phyloP scores from a whole-genome alignment of 768 basidiomycete genomes.

The Suillus weaverae region DNA sequence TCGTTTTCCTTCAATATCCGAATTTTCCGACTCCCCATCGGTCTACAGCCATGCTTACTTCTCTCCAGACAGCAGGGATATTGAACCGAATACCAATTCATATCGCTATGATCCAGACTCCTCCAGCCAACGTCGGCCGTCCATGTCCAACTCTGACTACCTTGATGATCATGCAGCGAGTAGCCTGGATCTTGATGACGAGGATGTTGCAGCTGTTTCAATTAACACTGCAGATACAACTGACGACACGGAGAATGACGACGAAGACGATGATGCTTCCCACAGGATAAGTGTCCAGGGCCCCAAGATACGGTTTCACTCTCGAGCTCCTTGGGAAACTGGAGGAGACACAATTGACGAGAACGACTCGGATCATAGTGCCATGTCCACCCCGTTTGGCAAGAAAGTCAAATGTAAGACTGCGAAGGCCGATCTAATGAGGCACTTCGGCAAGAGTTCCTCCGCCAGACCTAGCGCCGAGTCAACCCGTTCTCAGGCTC shows the following conservation, averaged over 20 bases:
- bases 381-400: constrained; percentile 30
- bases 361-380: constrained; percentile 45
- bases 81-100: constrained; percentile 34
- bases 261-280: constrained; percentile 44
- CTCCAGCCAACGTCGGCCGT: constrained; percentile 26
- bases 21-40: constrained; percentile 67
- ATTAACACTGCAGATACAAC: constrained; percentile 32
- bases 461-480: constrained; percentile 65
- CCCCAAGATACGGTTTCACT: constrained; percentile 83
- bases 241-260: constrained; percentile 36
- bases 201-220: constrained; percentile 26
- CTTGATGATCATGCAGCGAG: constrained; percentile 50
- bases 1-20: constrained; percentile 55
- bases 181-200: constrained; percentile 58
- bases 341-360: constrained; percentile 49
- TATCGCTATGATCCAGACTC: constrained; percentile 26
- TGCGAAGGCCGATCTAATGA: constrained; percentile 40
- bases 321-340: constrained; percentile 79
- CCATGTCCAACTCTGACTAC: constrained; percentile 37
- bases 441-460: constrained; percentile 45
- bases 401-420: constrained; percentile 31
- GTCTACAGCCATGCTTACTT: constrained; percentile 63
- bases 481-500: constrained; percentile 53
- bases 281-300: constrained; percentile 71
- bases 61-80: constrained; percentile 41